These are phyloP conservation scores for Spergularia marina DNA, from an alignment of 148 eudicot species.

Conservation along the genomic window DNA sequence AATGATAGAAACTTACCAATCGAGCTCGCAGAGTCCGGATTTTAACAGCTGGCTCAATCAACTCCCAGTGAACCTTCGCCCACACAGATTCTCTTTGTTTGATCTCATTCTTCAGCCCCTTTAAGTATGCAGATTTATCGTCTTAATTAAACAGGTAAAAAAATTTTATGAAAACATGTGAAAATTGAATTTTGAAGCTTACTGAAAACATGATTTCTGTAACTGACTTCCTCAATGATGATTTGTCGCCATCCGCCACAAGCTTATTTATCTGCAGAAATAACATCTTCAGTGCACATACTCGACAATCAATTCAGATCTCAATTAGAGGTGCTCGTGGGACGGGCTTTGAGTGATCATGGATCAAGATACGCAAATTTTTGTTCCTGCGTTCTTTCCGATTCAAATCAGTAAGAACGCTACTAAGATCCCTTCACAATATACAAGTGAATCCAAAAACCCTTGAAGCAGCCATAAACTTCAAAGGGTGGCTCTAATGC, in stretches of 20 bases:
- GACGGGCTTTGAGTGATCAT: neutral
- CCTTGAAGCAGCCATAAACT: neutral
- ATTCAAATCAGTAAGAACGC: neutral
- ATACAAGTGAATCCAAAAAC: neutral
- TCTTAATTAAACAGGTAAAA: neutral
- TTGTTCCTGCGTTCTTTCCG: neutral
- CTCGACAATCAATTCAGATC: neutral
- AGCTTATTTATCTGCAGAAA: conserved; percentile 61
- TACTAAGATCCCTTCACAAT: neutral
- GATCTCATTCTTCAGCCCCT: conserved; percentile 93
- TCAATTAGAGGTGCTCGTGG: neutral
- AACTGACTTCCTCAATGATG: conserved; percentile 69
- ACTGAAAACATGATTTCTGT: conserved; percentile 94
- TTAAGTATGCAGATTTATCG: conserved; percentile 22
- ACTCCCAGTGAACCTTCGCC: conserved; percentile 78
- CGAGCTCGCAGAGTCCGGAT: conserved; percentile 92
- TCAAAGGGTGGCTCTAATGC: neutral
- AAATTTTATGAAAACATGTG: neutral
- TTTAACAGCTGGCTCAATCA: conserved; percentile 71
- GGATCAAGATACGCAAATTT: neutral
- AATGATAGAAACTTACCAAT: conserved; percentile 52
- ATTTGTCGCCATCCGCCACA: conserved; percentile 74
- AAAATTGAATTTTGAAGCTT: conserved; percentile 33
- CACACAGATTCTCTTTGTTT: conserved; percentile 78
- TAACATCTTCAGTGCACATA: neutral